Evolutionary conservation across 2,329 filamentous ascomycete species (phyloP).

Genomic region (Paraphoma chrysanthemicola): DNA sequence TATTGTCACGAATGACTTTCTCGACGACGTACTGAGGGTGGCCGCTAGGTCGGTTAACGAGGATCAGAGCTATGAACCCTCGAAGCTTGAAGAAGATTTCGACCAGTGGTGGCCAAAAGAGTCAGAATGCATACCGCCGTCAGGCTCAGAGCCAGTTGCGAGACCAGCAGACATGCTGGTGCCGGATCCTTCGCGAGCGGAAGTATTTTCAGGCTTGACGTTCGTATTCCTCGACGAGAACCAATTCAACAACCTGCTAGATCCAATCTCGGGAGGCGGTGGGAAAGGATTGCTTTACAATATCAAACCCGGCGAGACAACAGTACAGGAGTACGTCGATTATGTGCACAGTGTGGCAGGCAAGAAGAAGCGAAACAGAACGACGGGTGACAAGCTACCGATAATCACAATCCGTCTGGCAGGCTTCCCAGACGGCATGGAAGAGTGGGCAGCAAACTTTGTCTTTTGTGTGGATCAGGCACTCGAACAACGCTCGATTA

Average conservation of each 20-base stretch:
- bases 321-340: constrained; percentile 75
- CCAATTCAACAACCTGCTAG: constrained; percentile 78
- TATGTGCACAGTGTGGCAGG: constrained; percentile 79
- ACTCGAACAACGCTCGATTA: constrained; percentile 81
- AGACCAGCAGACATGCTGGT: constrained; percentile 73
- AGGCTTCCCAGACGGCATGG: constrained; percentile 50
- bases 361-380: constrained; percentile 72
- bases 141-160: constrained; percentile 76
- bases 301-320: constrained; percentile 68
- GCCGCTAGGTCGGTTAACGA: constrained; percentile 52
- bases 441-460: constrained; percentile 74
- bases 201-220: constrained; percentile 84
- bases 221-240: constrained; percentile 83
- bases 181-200: constrained; percentile 69
- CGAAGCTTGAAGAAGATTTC: constrained; percentile 79
- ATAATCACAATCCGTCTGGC: constrained; percentile 80
- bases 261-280: constrained; percentile 76
- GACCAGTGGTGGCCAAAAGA: constrained; percentile 79
- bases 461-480: constrained; percentile 72
- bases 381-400: constrained; percentile 70
- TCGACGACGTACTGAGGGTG: constrained; percentile 73
- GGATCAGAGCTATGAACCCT: constrained; percentile 58
- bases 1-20: constrained; percentile 76
- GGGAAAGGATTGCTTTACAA: constrained; percentile 80
- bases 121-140: constrained; percentile 73